Evolutionary conservation across 352 stramenopile genomes (phyloP).

Genomic region (Pythium vanterpoolii): DNA sequence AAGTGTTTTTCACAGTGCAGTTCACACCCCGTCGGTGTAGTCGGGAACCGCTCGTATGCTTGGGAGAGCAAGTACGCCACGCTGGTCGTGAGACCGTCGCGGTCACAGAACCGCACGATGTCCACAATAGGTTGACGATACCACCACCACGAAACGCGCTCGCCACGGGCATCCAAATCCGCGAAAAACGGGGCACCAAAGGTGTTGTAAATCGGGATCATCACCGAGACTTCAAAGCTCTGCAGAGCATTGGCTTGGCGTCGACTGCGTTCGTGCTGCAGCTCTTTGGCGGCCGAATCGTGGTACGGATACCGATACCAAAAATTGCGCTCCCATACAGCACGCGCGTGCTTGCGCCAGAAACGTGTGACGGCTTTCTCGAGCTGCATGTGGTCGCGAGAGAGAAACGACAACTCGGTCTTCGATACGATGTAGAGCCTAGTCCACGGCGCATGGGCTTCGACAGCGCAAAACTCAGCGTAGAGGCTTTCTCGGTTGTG

Average conservation of each 20-base stretch:
- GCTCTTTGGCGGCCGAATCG: not conserved
- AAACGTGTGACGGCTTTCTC: not conserved
- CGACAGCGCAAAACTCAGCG: not conserved
- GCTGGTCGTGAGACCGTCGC: not conserved
- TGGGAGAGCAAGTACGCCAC: slow-evolving; percentile 2
- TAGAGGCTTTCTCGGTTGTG: not conserved
- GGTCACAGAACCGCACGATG: not conserved
- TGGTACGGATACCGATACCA: not conserved
- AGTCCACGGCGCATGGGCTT: not conserved
- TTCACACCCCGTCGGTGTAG: not conserved
- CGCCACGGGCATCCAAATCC: slow-evolving; percentile 3
- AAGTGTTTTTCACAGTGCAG: not conserved
- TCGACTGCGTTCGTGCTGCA: not conserved
- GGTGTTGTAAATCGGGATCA: slow-evolving; percentile 5
- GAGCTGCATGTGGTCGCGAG: not conserved
- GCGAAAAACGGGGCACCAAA: slow-evolving; percentile 20
- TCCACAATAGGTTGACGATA: slow-evolving; percentile 12
- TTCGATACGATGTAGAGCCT: not conserved
- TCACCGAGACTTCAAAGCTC: not conserved
- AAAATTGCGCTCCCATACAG: slow-evolving; percentile 21
- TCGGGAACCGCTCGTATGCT: not conserved
- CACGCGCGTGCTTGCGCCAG: slow-evolving; percentile 8
- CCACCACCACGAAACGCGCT: slow-evolving; percentile 13
- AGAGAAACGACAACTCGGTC: not conserved
- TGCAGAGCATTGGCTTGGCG: not conserved